Evolutionary conservation across 2,329 filamentous ascomycete species (phyloP), one percentile per base, ranked within the genome.

Genomic region (Colletotrichum spinosum): DNA sequence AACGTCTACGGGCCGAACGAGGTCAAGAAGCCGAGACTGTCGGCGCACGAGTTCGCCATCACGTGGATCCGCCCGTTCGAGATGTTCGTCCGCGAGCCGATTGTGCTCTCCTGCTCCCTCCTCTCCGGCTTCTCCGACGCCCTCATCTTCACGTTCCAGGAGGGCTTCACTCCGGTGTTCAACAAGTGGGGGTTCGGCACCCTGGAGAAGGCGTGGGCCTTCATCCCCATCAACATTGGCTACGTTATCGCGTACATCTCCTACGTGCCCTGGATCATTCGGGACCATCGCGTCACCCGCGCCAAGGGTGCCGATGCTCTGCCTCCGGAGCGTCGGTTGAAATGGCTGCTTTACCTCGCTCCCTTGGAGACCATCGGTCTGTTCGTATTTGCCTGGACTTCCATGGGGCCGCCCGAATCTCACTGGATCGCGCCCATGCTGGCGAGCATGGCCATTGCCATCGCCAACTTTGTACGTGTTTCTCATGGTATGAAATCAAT

Each of bases 131-230:
- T 90, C 79, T 85, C 83, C 62, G 88, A 90, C 67, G 86, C 87
- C 0, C 79, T 90, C 48, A 89, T 90, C 71, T 90, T 90, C 77
- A 89, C 87, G 77, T 89, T 89, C 74, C 83, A 90, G 44, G 86
- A 90, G 71, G 87, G 85, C 0, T 89, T 89, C 66, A 75, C 78
- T 2, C 80, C 86, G 0, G 88, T 91, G 4, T 88, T 88, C 68
- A 74, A 80, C 46, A 82, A 89, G 67, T 90, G 86, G 85, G 70
- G 79, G 35, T 90, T 91, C 74, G 76, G 79, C 42, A 79, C 78
- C 9, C 37, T 70, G 7, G 58, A 66, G 15, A 69, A 53, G 38
- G 69, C 60, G 2, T 70, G 66, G 69, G 66, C 70, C 6, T 71
- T 71, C 10, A 68, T 69, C 34, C 69, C 70, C 10, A 72, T 78